Conservation (phyloP, 176 grass and related monocot species). For the Triticum urartu region DNA sequence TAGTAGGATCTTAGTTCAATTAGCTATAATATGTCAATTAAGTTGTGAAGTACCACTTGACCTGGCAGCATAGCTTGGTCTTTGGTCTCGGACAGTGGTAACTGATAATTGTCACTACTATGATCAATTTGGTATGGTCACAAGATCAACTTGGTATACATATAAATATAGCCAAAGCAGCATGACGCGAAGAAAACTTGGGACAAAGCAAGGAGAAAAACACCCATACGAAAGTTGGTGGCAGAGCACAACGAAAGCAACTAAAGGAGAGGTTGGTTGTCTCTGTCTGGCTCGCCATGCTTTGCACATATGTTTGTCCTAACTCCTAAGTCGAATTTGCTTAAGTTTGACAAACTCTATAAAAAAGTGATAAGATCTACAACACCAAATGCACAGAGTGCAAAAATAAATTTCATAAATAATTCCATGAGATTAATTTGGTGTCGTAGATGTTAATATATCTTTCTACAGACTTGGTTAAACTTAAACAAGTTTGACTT, state of each 20-base stretch:
- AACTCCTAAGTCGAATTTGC: too few relatives aligned
- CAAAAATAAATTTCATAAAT: too few relatives aligned
- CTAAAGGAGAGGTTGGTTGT: neutral
- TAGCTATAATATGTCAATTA: too few relatives aligned
- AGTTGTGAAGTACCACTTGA: too few relatives aligned
- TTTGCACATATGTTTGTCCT: neutral
- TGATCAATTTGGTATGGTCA: neutral
- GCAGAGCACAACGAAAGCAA: constrained; percentile 50
- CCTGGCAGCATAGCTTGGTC: neutral
- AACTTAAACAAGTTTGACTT: too few relatives aligned
- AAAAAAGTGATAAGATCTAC: too few relatives aligned
- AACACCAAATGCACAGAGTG: too few relatives aligned
- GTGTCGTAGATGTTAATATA: too few relatives aligned
- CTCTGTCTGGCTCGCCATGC: neutral
- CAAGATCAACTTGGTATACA: neutral
- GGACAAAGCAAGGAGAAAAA: constrained; percentile 7
- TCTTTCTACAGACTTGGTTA: too few relatives aligned
- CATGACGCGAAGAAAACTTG: neutral
- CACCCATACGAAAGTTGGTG: constrained; percentile 26
- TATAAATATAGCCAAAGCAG: neutral
- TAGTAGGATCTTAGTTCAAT: too few relatives aligned
- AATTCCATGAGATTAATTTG: too few relatives aligned
- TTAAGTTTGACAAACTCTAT: too few relatives aligned
- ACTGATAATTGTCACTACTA: neutral
- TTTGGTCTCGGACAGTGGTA: neutral